Base-by-base conservation (phyloP, 2,329 filamentous ascomycete genomes). In the Tetracladium maxilliforme region DNA sequence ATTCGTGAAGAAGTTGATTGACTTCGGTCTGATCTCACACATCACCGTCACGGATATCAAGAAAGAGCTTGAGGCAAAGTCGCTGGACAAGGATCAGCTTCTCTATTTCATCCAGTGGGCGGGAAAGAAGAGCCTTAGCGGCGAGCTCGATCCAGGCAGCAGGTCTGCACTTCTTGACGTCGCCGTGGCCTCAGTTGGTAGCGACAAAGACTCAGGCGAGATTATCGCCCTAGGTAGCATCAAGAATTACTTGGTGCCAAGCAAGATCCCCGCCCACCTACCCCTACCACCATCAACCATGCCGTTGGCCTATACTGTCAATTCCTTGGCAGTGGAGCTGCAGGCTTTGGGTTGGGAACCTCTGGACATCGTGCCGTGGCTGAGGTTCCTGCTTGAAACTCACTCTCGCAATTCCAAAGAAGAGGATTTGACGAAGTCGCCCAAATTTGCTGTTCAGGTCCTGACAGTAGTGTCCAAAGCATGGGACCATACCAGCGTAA, bases 21-120 rank as follows among this genome's bases (percentile, higher is more conserved):
- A 86, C 18, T 90, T 84, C 44, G 84, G 82, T 2, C 61, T 95
- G 28, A 67, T 98, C n/a, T 79, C 73, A 2, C 75, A 84, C 35
- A 80, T 95, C 29, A 93, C 82, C 0, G 74, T 90, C 15, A 68
- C 72, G 5, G 90, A 98, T 43, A 82, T 98, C 31, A 80, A 75
- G 33, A 58, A 72, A 31, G 86, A 93, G 37, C 58, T 98, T 4
- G 81, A 84, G 40, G 67, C 73, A 6, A 84, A 82, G 41, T 81
- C 90, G 2, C 58, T 98, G 30, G 77, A 67, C 23, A 76, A 81
- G 33, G 60, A 66, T 16, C 87, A 95, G 47, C 62, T 93, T 10
- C 59, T 69, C 10, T 74, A 84, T 37, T 92, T 98, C 39, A 65
- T 98, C 29, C 70, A 67, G 28, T 98, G 90, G 87, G 66, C 78